Evolutionary conservation across 1,139 yeast species (phyloP).

Genomic region (Scheffersomyces quercinus): DNA sequence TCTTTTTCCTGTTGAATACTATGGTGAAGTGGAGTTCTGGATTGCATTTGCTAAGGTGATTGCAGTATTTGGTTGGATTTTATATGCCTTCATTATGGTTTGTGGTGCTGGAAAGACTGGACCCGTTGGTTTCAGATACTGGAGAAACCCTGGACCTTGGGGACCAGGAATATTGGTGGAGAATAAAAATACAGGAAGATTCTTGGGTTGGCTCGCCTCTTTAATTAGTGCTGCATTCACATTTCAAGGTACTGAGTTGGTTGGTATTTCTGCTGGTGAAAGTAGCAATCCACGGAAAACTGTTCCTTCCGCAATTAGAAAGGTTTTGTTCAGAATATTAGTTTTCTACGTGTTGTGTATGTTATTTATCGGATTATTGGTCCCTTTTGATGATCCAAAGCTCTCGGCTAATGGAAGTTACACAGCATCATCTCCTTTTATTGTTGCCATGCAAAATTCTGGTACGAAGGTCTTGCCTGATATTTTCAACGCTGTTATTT

Average conservation of each 20-base stretch:
- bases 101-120: not conserved
- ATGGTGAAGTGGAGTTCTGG: slow-evolving; percentile 16
- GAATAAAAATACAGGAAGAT: slow-evolving; percentile 11
- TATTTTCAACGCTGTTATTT: slow-evolving; percentile 15
- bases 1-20: slow-evolving; percentile 7
- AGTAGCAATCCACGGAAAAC: slow-evolving; percentile 14
- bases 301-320: slow-evolving; percentile 13
- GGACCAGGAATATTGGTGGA: slow-evolving; percentile 15
- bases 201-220: slow-evolving; percentile 19
- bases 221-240: slow-evolving; percentile 21
- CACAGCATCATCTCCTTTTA: slow-evolving; percentile 50
- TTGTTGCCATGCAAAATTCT: slow-evolving; percentile 38
- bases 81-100: slow-evolving; percentile 58
- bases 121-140: slow-evolving; percentile 19
- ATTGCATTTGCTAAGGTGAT: slow-evolving; percentile 62
- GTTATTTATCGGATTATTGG: slow-evolving; percentile 13
- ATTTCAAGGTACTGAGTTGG: slow-evolving; percentile 23
- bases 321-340: slow-evolving; percentile 14
- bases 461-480: slow-evolving; percentile 43
- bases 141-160: slow-evolving; percentile 25
- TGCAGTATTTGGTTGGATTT: slow-evolving; percentile 67
- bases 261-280: slow-evolving; percentile 16
- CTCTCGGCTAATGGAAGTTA: slow-evolving; percentile 21
- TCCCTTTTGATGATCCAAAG: slow-evolving; percentile 17
- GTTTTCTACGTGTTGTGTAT: slow-evolving; percentile 16